A percentile compares a stretch with the other conserved stretches of the same genome.
phyloP scores from a whole-genome alignment of 805 yeast species.

The Lipomyces chichibuensis region DNA sequence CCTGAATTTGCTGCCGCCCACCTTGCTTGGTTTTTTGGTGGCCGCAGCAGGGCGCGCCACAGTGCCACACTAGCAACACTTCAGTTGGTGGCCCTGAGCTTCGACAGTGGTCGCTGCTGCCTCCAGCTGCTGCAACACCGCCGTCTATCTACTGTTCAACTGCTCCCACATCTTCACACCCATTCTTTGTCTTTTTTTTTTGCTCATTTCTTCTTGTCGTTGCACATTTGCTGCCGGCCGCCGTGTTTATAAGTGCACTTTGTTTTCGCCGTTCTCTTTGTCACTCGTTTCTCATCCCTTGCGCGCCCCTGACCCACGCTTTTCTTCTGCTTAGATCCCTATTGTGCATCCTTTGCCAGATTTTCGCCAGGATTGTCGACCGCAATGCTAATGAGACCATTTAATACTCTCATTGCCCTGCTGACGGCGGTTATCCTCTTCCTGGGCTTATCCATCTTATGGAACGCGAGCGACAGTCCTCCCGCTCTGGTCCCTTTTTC shows the following conservation, averaged over 20 bases:
- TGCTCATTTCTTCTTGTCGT: not conserved
- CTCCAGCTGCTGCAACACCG: not conserved
- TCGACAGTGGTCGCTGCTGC: not conserved
- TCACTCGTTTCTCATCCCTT: not conserved
- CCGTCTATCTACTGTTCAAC: not conserved
- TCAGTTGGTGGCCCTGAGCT: no score
- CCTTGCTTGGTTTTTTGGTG: not conserved
- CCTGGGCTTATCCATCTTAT: constrained; percentile 29
- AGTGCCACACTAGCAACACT: not conserved
- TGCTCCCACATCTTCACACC: not conserved
- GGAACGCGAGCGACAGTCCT: constrained; percentile 14
- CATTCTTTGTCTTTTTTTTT: not conserved
- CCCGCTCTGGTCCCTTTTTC: constrained; percentile 25
- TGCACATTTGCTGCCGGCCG: not conserved
- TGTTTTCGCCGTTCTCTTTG: not conserved
- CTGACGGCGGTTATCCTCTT: constrained; percentile 29
- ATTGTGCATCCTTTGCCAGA: not conserved
- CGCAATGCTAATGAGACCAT: constrained; percentile 30
- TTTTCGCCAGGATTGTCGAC: not conserved
- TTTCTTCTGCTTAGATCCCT: not conserved
- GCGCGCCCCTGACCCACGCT: not conserved
- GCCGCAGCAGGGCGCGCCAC: not conserved
- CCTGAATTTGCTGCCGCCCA: not conserved
- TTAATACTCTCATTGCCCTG: constrained; percentile 29
- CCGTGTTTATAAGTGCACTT: not conserved